phyloP scores from a whole-genome alignment of 2,329 filamentous ascomycete genomes.

The Aspergillus versicolor region DNA sequence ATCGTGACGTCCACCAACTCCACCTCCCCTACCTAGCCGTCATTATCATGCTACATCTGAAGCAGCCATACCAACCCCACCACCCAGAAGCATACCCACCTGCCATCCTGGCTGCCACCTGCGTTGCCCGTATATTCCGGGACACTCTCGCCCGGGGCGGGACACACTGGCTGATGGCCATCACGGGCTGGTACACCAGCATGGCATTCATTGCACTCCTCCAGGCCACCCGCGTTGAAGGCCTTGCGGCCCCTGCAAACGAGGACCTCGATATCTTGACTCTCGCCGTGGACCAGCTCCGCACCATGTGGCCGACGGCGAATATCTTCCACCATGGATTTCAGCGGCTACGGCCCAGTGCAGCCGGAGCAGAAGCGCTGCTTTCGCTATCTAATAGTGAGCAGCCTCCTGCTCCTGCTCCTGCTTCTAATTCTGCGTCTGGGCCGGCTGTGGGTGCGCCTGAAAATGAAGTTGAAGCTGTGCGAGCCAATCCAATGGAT shows the following conservation, averaged over 20 bases:
- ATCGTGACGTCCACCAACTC: conserved; percentile 44
- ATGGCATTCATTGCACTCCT: conserved; percentile 44
- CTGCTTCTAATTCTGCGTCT: neutral
- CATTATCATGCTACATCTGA: conserved; percentile 43
- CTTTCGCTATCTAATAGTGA: neutral
- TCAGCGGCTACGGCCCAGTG: conserved; percentile 22
- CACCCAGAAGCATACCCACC: conserved; percentile 37
- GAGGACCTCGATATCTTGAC: conserved; percentile 35
- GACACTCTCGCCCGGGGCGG: conserved; percentile 42
- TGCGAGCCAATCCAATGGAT: neutral
- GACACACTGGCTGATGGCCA: conserved; percentile 44
- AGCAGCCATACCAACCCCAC: conserved; percentile 27
- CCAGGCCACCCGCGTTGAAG: conserved; percentile 37
- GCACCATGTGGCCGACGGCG: conserved; percentile 38
- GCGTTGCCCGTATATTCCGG: conserved; percentile 39
- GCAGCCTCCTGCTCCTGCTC: neutral
- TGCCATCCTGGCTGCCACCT: conserved; percentile 41
- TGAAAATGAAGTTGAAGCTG: no score
- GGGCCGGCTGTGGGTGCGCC: no score
- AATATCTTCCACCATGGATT: conserved; percentile 36
- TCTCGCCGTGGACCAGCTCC: conserved; percentile 33
- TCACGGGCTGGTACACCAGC: conserved; percentile 46
- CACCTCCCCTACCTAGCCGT: conserved; percentile 45
- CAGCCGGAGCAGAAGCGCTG: conserved; percentile 3
- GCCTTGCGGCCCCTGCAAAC: conserved; percentile 31